Evolutionary conservation across 106 monocot genomes (phyloP).

Genomic region (Dioscorea zingiberensis): DNA sequence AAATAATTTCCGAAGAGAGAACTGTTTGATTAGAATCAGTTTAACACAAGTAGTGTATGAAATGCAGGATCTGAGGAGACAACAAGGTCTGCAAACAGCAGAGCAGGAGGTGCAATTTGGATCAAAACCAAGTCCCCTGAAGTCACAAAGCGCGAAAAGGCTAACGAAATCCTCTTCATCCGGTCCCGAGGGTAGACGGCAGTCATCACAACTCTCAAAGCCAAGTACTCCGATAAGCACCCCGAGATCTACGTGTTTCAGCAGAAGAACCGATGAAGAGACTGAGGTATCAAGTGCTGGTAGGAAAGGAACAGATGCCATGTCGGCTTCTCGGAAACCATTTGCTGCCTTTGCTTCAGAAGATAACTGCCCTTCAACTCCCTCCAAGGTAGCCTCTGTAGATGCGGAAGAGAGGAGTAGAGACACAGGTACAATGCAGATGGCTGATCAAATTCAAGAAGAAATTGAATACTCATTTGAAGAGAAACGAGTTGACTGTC

Average conservation of each 20-base stretch:
- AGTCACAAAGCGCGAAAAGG: conserved; percentile 18
- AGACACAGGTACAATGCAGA: background rate
- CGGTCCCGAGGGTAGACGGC: conserved; percentile 11
- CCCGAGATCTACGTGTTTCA: background rate
- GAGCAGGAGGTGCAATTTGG: conserved; percentile 52
- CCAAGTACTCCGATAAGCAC: background rate
- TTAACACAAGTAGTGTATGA: background rate
- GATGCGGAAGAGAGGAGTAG: background rate
- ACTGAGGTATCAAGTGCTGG: no score
- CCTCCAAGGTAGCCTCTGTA: background rate
- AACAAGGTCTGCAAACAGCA: conserved; percentile 45
- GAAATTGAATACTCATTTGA: conserved; percentile 7
- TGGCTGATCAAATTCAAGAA: background rate
- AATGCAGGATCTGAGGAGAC: conserved; percentile 54
- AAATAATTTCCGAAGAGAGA: no score
- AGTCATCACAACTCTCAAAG: conserved; percentile 18
- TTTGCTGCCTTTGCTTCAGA: conserved; percentile 4
- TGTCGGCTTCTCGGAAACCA: background rate
- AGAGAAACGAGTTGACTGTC: conserved; percentile 2
- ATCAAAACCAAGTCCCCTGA: conserved; percentile 21
- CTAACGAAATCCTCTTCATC: conserved; percentile 8
- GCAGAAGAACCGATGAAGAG: background rate
- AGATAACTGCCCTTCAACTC: background rate
- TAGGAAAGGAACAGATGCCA: background rate
- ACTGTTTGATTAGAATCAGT: background rate